A percentile compares a stretch with the other conserved stretches of the same genome.
Evolutionary conservation across 495 filamentous ascomycete species (phyloP).

Genomic region (Hypomontagnella submonticulosa): DNA sequence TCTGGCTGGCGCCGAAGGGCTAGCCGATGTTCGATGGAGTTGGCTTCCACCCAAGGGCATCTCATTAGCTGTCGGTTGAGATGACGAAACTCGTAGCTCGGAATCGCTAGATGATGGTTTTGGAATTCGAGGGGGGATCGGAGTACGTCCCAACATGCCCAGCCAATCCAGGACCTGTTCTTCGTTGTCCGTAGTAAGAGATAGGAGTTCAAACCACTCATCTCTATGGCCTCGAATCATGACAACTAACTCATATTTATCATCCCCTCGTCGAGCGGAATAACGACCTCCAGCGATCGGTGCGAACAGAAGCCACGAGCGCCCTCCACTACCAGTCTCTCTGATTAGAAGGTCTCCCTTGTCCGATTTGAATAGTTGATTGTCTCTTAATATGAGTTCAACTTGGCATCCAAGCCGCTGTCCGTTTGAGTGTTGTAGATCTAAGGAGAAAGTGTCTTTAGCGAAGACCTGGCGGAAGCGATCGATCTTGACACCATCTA

Average conservation of each 20-base stretch:
- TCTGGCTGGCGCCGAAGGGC: conserved; percentile 39
- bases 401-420: conserved; percentile 88
- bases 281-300: conserved; percentile 74
- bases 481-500: conserved; percentile 77
- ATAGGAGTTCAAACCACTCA: conserved; percentile 86
- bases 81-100: conserved; percentile 51
- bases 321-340: conserved; percentile 77
- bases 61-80: conserved; percentile 67
- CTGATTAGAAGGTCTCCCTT: conserved; percentile 88
- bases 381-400: conserved; percentile 89
- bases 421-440: conserved; percentile 87
- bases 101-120: conserved; percentile 30
- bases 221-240: conserved; percentile 81
- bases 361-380: conserved; percentile 61
- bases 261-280: conserved; percentile 83
- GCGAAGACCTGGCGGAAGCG: conserved; percentile 79
- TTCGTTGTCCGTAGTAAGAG: conserved; percentile 74
- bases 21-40: conserved; percentile 39
- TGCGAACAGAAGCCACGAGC: conserved; percentile 89
- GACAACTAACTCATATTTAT: conserved; percentile 74
- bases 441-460: conserved; percentile 87
- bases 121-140: conserved; percentile 72
- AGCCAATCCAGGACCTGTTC: conserved; percentile 88
- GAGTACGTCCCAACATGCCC: conserved; percentile 78
- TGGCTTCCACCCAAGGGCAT: conserved; percentile 80